A percentile compares a stretch with the other conserved stretches of the same genome.
Evolutionary conservation across 139 green algal species (phyloP).

Genomic region (Dunaliella sp.): DNA sequence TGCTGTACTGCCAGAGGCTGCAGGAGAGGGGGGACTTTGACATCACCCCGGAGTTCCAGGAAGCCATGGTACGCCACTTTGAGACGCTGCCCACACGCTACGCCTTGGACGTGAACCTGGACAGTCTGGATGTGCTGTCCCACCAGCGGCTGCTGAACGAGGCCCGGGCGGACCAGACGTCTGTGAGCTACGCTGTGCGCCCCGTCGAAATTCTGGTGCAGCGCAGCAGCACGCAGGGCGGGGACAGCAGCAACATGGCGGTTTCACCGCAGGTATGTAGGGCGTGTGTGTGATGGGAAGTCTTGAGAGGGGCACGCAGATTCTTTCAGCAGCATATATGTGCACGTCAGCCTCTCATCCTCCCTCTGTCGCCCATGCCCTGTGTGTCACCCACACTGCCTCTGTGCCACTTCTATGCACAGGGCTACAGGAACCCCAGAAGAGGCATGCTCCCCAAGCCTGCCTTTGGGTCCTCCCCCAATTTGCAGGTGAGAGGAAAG

Average conservation of each 20-base stretch:
- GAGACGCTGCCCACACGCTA: slow-evolving; percentile 80
- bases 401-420: too few species aligned
- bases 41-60: slow-evolving; percentile 58
- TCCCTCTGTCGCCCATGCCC: too few species aligned
- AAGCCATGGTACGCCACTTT: slow-evolving; percentile 79
- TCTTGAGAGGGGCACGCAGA: too few species aligned
- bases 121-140: slow-evolving; percentile 85
- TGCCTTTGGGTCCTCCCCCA: slow-evolving; percentile 90
- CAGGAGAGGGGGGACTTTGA: slow-evolving; percentile 60
- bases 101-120: slow-evolving; percentile 86
- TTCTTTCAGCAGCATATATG: too few species aligned
- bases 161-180: slow-evolving; percentile 69
- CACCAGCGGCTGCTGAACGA: slow-evolving; percentile 91
- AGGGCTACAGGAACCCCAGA: background rate
- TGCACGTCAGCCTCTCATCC: too few species aligned
- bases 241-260: background rate
- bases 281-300: too few species aligned
- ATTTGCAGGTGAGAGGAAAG: slow-evolving; percentile 67
- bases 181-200: slow-evolving; percentile 82
- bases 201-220: slow-evolving; percentile 70
- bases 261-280: slow-evolving; percentile 12
- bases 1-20: slow-evolving; percentile 61
- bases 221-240: background rate
- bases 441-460: slow-evolving; percentile 50
- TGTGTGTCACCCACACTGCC: too few species aligned